Conservation (phyloP, 306 rosid species). For the Delonix regia region DNA sequence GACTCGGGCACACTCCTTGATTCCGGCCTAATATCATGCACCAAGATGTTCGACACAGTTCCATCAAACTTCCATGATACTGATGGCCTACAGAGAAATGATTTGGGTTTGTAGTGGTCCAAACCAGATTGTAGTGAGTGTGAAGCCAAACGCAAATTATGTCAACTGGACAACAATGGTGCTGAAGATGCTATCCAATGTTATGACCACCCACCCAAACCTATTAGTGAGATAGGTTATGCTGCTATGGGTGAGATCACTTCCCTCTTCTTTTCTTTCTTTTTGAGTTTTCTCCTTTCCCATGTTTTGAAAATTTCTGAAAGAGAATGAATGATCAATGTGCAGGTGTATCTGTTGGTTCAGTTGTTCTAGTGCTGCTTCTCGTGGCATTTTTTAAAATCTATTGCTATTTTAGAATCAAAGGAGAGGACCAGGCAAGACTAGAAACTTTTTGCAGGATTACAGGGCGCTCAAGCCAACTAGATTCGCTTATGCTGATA, state of each 20-base stretch:
- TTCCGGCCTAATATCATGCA: slow-evolving; percentile 3
- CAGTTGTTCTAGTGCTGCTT: not conserved
- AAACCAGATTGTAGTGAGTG: slow-evolving; percentile 32
- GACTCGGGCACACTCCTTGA: not conserved
- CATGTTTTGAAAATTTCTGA: not conserved
- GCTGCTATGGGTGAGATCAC: slow-evolving; percentile 11
- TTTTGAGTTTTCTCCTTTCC: not conserved
- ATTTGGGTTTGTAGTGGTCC: not conserved
- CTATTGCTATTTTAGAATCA: not conserved
- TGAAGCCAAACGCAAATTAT: slow-evolving; percentile 6
- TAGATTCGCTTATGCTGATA: slow-evolving; percentile 22
- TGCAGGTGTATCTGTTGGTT: slow-evolving; percentile 5
- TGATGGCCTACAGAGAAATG: fast-evolving
- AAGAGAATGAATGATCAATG: not conserved
- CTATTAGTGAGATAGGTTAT: not conserved
- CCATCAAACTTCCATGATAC: not conserved
- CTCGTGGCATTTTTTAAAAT: not conserved
- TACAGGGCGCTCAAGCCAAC: slow-evolving; percentile 26
- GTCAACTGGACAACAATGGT: slow-evolving; percentile 23
- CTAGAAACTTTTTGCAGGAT: slow-evolving; percentile 17
- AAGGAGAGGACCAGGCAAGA: slow-evolving; percentile 31
- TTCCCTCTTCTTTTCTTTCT: not conserved
- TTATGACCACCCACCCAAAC: slow-evolving; percentile 12
- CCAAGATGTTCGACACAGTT: not conserved
- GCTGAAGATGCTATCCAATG: slow-evolving; percentile 21